phyloP scores from a whole-genome alignment of 805 yeast genomes.

The Candida lessepsii region DNA sequence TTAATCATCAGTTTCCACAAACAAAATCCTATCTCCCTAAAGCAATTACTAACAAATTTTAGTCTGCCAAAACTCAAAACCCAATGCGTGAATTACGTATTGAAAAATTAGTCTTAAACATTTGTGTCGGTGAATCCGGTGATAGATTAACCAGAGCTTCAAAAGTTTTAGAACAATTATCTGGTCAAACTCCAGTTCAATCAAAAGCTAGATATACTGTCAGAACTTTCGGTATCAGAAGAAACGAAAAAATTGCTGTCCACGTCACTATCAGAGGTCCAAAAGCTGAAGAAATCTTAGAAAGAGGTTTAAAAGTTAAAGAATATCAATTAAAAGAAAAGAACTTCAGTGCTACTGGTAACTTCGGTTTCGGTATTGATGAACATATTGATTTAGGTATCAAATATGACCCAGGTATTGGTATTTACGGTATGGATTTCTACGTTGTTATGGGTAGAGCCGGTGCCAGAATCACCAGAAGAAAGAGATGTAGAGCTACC shows the following conservation, averaged over 20 bases:
- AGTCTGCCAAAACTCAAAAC: conserved; percentile 58
- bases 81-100: conserved; percentile 98
- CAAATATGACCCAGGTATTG: conserved; percentile 99
- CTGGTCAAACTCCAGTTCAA: conserved; percentile 99
- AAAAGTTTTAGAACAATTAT: conserved; percentile 98
- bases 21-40: neutral
- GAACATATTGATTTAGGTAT: conserved; percentile 99
- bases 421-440: conserved; percentile 99
- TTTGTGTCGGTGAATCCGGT: conserved; percentile 99
- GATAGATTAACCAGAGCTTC: conserved; percentile 99
- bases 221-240: conserved; percentile 99
- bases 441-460: conserved; percentile 99
- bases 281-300: conserved; percentile 92
- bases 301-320: conserved; percentile 99
- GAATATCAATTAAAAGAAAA: conserved; percentile 93
- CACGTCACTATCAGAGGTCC: conserved; percentile 99
- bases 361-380: conserved; percentile 99
- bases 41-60: conserved; percentile 13
- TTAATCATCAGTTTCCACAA: too few relatives aligned
- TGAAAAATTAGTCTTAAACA: conserved; percentile 99
- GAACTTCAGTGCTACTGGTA: conserved; percentile 99
- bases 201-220: conserved; percentile 99
- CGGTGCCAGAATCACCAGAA: conserved; percentile 98
- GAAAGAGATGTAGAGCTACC: conserved; percentile 88
- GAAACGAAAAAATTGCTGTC: conserved; percentile 99